Evolutionary conservation across 176 grass and related monocot genomes (phyloP), one percentile per base, ranked within the genome.

Genomic region (Lolium perenne): DNA sequence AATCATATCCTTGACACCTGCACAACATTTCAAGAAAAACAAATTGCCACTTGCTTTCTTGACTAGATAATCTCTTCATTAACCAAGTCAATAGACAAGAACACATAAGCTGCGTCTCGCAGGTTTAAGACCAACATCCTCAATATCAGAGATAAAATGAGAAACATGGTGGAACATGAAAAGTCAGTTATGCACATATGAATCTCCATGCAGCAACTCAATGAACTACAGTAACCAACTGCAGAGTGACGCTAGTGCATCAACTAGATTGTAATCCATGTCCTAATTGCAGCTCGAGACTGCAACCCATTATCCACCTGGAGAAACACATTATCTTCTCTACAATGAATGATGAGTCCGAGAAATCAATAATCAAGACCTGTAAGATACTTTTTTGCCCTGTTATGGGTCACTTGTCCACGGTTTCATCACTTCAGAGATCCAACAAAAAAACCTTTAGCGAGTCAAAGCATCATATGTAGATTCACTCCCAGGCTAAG

Each of bases 151-250:
- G 6, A 35, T 43, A 43, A 29, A 17, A 69, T 21, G 38, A 45
- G 43, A 85, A 47, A 74, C 38, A 6, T 11, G 14, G 16, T 4
- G 22, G 47, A 79, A 78, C 29, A 38, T 20, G 38, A 72, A 58
- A 54, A 40, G 38, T 91, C 75, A 91, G 80, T 75, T 91, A 91
- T 87, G 80, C 23, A 80, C 80, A 91, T 35, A 48, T 55, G 53
- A 78, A 82, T 87, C 58, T 83, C 43, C 57, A 53, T 74, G 79
- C 71, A 82, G n/a, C 78, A 41, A 77, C 43, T 62, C 43, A 60
- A 32, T 41, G 32, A 82, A 68, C 51, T 71, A 55, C n/a, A 38
- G 12, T 11, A 80, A 64, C 68, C 60, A 80, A 85, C 47, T 58
- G 57, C 76, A 47, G 35, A 74, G 65, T 22, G 35, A 73, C 46